A percentile compares a stretch with the other conserved stretches of the same genome.
Evolutionary conservation across 306 rosid species (phyloP).

Genomic region (Ammopiptanthus mongolicus): DNA sequence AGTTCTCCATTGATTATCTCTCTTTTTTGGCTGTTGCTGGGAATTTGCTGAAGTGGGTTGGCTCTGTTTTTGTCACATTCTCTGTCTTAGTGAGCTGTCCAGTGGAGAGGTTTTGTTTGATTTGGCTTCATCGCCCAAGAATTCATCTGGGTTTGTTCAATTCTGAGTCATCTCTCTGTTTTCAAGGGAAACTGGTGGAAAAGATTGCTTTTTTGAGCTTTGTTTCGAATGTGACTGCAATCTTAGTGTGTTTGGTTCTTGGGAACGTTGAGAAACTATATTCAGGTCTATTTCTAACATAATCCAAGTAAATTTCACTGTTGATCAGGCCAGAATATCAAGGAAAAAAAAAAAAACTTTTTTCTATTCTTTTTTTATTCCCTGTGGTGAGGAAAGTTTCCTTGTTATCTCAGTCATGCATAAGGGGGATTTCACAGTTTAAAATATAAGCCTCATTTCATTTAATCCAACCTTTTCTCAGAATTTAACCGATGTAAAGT

Average conservation of each 20-base stretch:
- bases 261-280: constrained; percentile 9
- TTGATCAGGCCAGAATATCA: not conserved
- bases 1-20: constrained; percentile 1
- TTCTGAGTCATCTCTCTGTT: constrained; percentile 16
- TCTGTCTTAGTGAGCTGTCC: not conserved
- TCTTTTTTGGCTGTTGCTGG: not conserved
- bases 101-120: constrained; percentile 10
- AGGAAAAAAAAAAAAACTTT: not conserved
- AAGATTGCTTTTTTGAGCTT: constrained; percentile 33
- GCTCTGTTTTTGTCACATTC: not conserved
- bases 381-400: not conserved
- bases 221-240: not conserved
- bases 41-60: constrained; percentile 1
- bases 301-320: not conserved
- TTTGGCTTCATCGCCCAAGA: constrained; percentile 27
- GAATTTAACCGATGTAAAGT: not conserved
- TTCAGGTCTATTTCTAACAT: not conserved
- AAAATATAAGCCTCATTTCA: not conserved
- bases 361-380: not conserved
- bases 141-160: constrained; percentile 23
- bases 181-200: constrained; percentile 3
- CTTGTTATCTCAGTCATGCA: constrained; percentile 9
- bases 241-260: not conserved
- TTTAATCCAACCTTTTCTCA: not conserved
- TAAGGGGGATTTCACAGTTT: not conserved